A percentile compares a stretch with the other conserved stretches of the same genome.
phyloP scores from a whole-genome alignment of 495 filamentous ascomycete genomes.

The Neurospora tetraspora region DNA sequence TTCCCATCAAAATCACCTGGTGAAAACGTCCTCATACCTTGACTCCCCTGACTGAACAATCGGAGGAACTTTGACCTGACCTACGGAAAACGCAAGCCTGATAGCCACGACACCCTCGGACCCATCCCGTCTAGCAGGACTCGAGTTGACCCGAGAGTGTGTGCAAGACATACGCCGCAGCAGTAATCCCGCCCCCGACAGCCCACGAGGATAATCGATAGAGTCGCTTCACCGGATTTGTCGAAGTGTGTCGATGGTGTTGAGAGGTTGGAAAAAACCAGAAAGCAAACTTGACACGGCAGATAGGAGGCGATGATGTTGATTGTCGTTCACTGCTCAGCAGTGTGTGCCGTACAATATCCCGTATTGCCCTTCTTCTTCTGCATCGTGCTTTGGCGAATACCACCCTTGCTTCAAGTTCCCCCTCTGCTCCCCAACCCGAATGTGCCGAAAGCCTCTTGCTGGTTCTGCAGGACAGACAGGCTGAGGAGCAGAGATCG shows the following conservation, averaged over 20 bases:
- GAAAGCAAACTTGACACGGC: not conserved
- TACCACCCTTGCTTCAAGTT: slow-evolving; percentile 5
- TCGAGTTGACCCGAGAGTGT: not conserved
- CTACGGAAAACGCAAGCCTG: slow-evolving; percentile 11
- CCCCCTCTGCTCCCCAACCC: not conserved
- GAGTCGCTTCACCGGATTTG: not conserved
- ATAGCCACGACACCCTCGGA: not conserved
- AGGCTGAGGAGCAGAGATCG: slow-evolving; percentile 9
- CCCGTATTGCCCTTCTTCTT: not conserved
- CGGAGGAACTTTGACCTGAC: slow-evolving; percentile 25
- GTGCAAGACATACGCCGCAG: slow-evolving; percentile 7
- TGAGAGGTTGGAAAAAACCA: not conserved
- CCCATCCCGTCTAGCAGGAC: slow-evolving; percentile 13
- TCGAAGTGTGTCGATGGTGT: not conserved
- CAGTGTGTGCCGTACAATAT: not conserved
- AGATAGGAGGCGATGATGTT: slow-evolving; percentile 7
- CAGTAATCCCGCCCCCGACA: slow-evolving; percentile 13
- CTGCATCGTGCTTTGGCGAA: not conserved
- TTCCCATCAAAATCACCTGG: not conserved
- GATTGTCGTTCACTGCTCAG: slow-evolving; percentile 1
- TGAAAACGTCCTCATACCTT: not conserved
- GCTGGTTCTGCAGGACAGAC: not conserved
- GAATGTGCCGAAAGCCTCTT: not conserved
- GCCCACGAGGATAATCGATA: not conserved
- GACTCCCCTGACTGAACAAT: not conserved